phyloP scores from a whole-genome alignment of 2,329 filamentous ascomycete species.

The Claviceps monticola region DNA sequence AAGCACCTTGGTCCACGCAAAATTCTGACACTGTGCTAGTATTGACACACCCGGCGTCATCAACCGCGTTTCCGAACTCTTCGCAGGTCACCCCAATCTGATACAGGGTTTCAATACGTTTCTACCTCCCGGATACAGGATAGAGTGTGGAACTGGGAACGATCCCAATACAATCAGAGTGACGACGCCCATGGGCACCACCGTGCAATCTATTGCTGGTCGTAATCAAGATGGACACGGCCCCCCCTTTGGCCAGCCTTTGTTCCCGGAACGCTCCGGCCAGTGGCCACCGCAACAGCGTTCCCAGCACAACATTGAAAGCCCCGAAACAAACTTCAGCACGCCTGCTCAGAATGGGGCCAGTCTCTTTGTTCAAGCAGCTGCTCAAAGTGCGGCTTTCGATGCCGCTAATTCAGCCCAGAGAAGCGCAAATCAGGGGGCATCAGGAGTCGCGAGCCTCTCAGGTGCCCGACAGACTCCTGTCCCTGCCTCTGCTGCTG shows the following conservation, averaged over 20 bases:
- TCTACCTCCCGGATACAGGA: constrained; percentile 85
- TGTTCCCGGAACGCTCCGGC: constrained; percentile 32
- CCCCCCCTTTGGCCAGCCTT: constrained; percentile 25
- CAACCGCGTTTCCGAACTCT: constrained; percentile 86
- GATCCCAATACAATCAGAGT: constrained; percentile 94
- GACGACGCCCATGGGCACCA: constrained; percentile 95
- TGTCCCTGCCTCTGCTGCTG: constrained; percentile 39
- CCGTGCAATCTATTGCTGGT: constrained; percentile 68
- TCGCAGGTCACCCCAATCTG: constrained; percentile 85
- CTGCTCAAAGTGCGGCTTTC: constrained; percentile 22
- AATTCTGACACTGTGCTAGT: constrained; percentile 38
- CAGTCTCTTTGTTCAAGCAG: constrained; percentile 31
- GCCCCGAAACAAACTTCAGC: constrained; percentile 48
- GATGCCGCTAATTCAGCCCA: constrained; percentile 18
- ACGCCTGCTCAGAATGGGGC: constrained; percentile 38
- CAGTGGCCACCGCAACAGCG: constrained; percentile 46
- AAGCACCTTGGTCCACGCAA: constrained; percentile 54
- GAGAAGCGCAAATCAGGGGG: constrained; percentile 17
- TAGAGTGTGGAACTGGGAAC: constrained; percentile 86
- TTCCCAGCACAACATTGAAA: constrained; percentile 45
- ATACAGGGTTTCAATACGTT: constrained; percentile 99
- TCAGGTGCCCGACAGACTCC: constrained; percentile 43
- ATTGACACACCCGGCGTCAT: constrained; percentile 98
- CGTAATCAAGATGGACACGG: constrained; percentile 31
- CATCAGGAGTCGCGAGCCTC: constrained; percentile 28